Evolutionary conservation across 805 yeast genomes (phyloP), one percentile per base, ranked within the genome.

Genomic region (Cyberlindnera nakhonratchasimensis): DNA sequence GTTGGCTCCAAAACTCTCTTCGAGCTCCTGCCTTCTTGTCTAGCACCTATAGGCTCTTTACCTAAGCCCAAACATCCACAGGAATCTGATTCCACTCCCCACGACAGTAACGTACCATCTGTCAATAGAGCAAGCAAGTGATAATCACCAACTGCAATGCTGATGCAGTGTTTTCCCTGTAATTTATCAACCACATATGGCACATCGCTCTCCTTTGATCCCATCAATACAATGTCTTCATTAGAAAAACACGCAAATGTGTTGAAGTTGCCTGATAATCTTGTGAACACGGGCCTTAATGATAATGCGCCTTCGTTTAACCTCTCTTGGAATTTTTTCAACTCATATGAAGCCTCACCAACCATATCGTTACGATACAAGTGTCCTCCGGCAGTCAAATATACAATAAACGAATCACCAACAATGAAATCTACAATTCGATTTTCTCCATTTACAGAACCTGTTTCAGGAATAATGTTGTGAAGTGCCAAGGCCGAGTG

Each of bases 1-100:
- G 66, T 61, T 3, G 87, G 87, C 21, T 58, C 65, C 18, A 57
- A 46, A 3, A 73, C 75, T 29, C 62, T 53, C 20, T 55, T 49
- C 25, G 63, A 50, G 11, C 11, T 18, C 13, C 21, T 18, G 14
- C 24, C 41, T 20, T 34, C 46, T 5, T 9, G 16, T 7, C 3
- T 19, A 8, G 29, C 29, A 4, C 33, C 36, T 2, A 22, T 30
- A 14, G 55, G 58, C n/a, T 61, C 67, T 6, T 12, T 13, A 2
- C 86, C 91, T 4, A 83, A 51, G 0, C 93, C 93, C n/a, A 85
- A 57, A 53, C 86, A 80, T 7, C 93, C 93, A 57, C 86, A 80
- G 4, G 55, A 45, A 26, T 66, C 64, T 7, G 80, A 70, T 53
- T 85, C 91, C 12, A 69, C 40, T 0, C 93, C 93, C 91, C 90